Percentiles rank a stretch among this genome's conserved stretches.
These are phyloP conservation scores for Chaetomium fimeti DNA, from an alignment of 495 filamentous ascomycete genomes.

Conservation along the genomic window DNA sequence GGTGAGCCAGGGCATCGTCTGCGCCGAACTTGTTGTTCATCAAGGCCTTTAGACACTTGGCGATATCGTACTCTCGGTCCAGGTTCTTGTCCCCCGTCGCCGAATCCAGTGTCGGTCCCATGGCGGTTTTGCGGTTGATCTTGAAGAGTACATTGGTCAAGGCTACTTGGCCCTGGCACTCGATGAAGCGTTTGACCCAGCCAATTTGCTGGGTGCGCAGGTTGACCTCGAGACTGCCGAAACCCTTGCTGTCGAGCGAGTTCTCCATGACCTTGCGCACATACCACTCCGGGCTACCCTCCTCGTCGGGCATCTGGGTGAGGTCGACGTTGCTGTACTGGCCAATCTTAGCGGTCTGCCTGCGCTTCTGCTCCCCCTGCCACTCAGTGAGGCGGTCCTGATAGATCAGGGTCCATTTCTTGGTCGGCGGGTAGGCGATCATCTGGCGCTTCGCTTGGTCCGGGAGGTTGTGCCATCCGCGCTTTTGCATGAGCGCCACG, in stretches of 20 bases:
- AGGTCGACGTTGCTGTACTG: constrained; percentile 57
- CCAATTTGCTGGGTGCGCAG: constrained; percentile 93
- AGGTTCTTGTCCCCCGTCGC: constrained; percentile 78
- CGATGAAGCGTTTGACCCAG: constrained; percentile 96
- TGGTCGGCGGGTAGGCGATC: constrained; percentile 85
- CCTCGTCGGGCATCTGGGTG: constrained; percentile 77
- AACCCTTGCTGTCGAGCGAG: constrained; percentile 83
- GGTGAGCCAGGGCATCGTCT: constrained; percentile 90
- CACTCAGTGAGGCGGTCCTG: constrained; percentile 91
- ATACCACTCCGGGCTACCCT: constrained; percentile 97
- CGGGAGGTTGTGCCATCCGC: constrained; percentile 95
- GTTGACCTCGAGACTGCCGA: constrained; percentile 89
- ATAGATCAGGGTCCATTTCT: constrained; percentile 97
- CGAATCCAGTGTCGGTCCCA: constrained; percentile 68
- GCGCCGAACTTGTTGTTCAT: constrained; percentile 99
- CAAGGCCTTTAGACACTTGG: constrained; percentile 93
- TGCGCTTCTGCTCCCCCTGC: constrained; percentile 90
- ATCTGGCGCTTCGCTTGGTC: constrained; percentile 93
- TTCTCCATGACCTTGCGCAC: constrained; percentile 97
- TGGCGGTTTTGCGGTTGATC: constrained; percentile 81
- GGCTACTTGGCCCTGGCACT: constrained; percentile 95
- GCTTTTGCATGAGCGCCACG: constrained; percentile 90
- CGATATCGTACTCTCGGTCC: constrained; percentile 94
- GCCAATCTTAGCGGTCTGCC: constrained; percentile 66
- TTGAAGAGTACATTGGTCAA: constrained; percentile 90